These are phyloP conservation scores for Rhizophora apiculata DNA, from an alignment of 345 rosid species.

Conservation along the genomic window DNA sequence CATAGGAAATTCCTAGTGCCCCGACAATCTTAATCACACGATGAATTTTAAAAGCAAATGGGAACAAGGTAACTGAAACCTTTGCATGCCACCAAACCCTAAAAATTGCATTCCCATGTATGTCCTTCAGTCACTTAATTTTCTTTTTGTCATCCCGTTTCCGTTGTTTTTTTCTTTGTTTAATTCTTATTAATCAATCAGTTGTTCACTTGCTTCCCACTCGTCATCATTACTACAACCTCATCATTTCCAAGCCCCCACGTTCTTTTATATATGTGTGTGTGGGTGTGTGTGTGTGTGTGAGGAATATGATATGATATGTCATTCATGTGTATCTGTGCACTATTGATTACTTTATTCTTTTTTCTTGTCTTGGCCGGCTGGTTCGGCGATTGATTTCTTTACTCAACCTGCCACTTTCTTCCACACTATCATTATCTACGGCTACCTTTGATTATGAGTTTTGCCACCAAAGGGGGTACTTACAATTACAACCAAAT, in stretches of 20 bases:
- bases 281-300: too few relatives aligned
- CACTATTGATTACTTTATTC: neutral
- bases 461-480: conserved; percentile 36
- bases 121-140: neutral
- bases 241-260: conserved; percentile 18
- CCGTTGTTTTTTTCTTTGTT: neutral
- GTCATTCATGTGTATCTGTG: neutral
- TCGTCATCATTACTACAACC: conserved; percentile 17
- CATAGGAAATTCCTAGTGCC: conserved; percentile 12
- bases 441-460: conserved; percentile 20
- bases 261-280: neutral
- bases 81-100: conserved; percentile 35
- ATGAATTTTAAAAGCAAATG: conserved; percentile 3
- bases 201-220: conserved; percentile 15
- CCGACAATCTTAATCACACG: conserved; percentile 7
- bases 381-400: conserved; percentile 18
- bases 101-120: conserved; percentile 30
- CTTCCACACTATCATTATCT: conserved; percentile 28
- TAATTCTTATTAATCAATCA: neutral
- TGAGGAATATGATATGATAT: too few relatives aligned
- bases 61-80: conserved; percentile 6
- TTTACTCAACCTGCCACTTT: conserved; percentile 30
- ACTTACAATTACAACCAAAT: conserved; percentile 38
- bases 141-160: neutral
- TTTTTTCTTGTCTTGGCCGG: conserved; percentile 14